Evolutionary conservation across 345 rosid species (phyloP).

Genomic region (Eutrema japonicum): DNA sequence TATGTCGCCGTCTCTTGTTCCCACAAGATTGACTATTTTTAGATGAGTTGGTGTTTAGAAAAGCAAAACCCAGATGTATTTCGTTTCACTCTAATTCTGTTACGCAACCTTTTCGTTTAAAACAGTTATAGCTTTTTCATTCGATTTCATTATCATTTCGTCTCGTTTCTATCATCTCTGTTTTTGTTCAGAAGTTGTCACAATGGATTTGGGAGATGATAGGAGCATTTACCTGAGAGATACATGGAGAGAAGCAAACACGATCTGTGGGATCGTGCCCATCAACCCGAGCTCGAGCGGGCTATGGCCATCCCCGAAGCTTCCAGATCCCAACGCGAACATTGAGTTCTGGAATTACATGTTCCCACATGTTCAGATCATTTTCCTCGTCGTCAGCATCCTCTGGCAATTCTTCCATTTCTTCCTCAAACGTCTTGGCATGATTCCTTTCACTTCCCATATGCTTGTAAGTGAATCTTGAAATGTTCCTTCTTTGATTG

Average conservation of each 20-base stretch:
- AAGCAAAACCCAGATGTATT: constrained; percentile 30
- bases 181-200: background rate
- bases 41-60: constrained; percentile 21
- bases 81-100: constrained; percentile 32
- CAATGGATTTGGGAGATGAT: constrained; percentile 38
- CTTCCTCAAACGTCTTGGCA: constrained; percentile 38
- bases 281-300: constrained; percentile 40
- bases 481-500: background rate
- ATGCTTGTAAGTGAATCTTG: constrained; percentile 38
- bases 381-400: constrained; percentile 29
- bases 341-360: constrained; percentile 40
- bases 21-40: constrained; percentile 25
- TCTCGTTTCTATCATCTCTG: constrained; percentile 18
- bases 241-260: constrained; percentile 40
- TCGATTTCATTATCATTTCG: constrained; percentile 2
- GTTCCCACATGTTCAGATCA: constrained; percentile 39
- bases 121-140: constrained; percentile 20
- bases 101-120: background rate
- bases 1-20: constrained; percentile 30
- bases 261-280: constrained; percentile 32
- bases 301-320: constrained; percentile 37
- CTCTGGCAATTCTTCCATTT: constrained; percentile 44
- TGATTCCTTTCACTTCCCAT: constrained; percentile 44
- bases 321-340: constrained; percentile 15
- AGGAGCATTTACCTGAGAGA: constrained; percentile 43